Evolutionary conservation across 1,284 basidiomycete species (phyloP).

Genomic region (Pyrrhoderma noxium): DNA sequence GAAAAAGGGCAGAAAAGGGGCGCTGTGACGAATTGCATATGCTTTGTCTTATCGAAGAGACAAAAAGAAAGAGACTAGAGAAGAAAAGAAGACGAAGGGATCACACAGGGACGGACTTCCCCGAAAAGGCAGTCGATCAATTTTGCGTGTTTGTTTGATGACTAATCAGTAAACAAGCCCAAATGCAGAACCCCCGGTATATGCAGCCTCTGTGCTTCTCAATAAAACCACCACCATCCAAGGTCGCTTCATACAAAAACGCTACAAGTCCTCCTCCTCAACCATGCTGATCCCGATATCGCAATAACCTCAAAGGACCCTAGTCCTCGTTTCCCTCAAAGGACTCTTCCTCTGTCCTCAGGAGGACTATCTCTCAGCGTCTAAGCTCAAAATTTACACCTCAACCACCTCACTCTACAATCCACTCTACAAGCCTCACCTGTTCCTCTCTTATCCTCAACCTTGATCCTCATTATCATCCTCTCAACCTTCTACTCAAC

Average conservation of each 20-base stretch:
- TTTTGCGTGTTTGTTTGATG: too few relatives aligned
- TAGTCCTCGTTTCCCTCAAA: not conserved
- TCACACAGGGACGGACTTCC: too few relatives aligned
- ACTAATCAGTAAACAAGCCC: too few relatives aligned
- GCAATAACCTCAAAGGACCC: constrained; percentile 7
- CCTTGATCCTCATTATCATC: not conserved
- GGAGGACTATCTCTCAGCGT: constrained; percentile 1
- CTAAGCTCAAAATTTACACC: constrained; percentile 1
- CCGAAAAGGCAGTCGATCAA: too few relatives aligned
- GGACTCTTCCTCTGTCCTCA: not conserved
- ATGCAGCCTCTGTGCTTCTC: not conserved
- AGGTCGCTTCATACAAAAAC: not conserved
- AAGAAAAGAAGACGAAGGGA: too few relatives aligned
- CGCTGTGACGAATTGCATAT: too few relatives aligned
- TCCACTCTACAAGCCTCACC: not conserved
- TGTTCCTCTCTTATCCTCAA: not conserved
- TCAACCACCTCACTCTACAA: not conserved
- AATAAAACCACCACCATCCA: not conserved
- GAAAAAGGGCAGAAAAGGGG: too few relatives aligned
- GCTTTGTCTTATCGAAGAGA: too few relatives aligned
- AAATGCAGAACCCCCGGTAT: not conserved
- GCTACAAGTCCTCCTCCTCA: not conserved
- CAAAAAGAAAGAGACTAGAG: too few relatives aligned
- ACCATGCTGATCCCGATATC: constrained; percentile 10
- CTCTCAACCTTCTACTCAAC: not conserved